phyloP scores from a whole-genome alignment of 2,329 filamentous ascomycete species.

The Coniochaeta hoffmannii region DNA sequence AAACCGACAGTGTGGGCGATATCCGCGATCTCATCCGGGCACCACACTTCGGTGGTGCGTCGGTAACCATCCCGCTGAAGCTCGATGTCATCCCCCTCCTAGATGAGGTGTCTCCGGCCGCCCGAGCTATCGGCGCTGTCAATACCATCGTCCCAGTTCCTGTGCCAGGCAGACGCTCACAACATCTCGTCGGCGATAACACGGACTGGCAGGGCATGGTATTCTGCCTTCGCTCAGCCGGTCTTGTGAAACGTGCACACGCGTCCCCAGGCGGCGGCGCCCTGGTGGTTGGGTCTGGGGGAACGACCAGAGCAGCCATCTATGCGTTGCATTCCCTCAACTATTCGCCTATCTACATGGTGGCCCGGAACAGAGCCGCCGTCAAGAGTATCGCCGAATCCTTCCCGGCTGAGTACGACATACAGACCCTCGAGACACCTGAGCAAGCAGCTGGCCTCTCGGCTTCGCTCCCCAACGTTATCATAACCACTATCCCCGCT shows the following conservation, averaged over 20 bases:
- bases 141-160: conserved; percentile 76
- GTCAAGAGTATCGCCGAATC: conserved; percentile 58
- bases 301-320: conserved; percentile 85
- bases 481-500: conserved; percentile 86
- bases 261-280: conserved; percentile 38
- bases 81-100: conserved; percentile 76
- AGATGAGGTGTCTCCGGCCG: conserved; percentile 73
- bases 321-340: conserved; percentile 80
- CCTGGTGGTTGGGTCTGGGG: conserved; percentile 84
- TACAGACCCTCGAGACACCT: conserved; percentile 53
- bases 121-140: conserved; percentile 78
- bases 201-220: conserved; percentile 96
- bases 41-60: conserved; percentile 80
- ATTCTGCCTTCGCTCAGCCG: conserved; percentile 64
- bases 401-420: conserved; percentile 68
- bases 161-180: conserved; percentile 27
- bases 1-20: conserved; percentile 60
- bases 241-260: conserved; percentile 37
- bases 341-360: conserved; percentile 78
- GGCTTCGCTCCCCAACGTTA: conserved; percentile 53
- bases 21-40: conserved; percentile 59
- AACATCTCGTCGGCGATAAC: conserved; percentile 73
- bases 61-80: conserved; percentile 93
- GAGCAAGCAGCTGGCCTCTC: conserved; percentile 41
- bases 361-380: conserved; percentile 68